Conservation (phyloP, 1,139 yeast species). For the Trichomonascaceae sp. region DNA sequence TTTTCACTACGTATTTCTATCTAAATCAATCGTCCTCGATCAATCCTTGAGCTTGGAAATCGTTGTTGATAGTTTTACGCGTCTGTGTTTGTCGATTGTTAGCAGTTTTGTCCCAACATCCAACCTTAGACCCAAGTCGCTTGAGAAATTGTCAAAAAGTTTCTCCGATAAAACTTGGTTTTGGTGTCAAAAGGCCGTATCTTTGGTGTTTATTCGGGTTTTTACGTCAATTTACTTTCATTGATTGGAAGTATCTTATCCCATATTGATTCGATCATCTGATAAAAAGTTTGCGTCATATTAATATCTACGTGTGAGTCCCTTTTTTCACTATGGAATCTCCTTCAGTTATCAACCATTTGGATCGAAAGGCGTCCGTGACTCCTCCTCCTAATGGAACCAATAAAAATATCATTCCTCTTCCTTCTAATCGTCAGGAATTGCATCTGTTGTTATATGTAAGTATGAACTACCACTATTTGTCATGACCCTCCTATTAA, state of each 20-base stretch:
- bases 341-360: not conserved
- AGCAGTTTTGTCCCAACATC: not conserved
- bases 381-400: constrained; percentile 4
- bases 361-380: not conserved
- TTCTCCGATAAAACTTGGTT: not conserved
- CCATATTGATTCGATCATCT: not conserved
- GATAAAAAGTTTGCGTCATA: not conserved
- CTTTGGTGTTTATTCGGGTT: not conserved
- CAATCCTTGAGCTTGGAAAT: not conserved
- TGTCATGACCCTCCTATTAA: not conserved
- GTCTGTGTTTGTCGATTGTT: not conserved
- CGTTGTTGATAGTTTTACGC: not conserved
- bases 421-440: constrained; percentile 33
- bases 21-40: not conserved
- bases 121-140: not conserved
- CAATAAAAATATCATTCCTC: constrained; percentile 15
- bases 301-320: not conserved
- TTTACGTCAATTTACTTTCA: not conserved
- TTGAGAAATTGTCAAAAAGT: not conserved
- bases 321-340: constrained; percentile 1
- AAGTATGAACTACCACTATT: constrained; percentile 15
- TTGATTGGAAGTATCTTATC: not conserved
- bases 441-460: constrained; percentile 32
- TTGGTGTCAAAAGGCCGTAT: not conserved
- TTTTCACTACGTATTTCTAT: not conserved